These are phyloP conservation scores for Phytopythium ostracodes DNA, from an alignment of 352 stramenopile species.

Conservation along the genomic window DNA sequence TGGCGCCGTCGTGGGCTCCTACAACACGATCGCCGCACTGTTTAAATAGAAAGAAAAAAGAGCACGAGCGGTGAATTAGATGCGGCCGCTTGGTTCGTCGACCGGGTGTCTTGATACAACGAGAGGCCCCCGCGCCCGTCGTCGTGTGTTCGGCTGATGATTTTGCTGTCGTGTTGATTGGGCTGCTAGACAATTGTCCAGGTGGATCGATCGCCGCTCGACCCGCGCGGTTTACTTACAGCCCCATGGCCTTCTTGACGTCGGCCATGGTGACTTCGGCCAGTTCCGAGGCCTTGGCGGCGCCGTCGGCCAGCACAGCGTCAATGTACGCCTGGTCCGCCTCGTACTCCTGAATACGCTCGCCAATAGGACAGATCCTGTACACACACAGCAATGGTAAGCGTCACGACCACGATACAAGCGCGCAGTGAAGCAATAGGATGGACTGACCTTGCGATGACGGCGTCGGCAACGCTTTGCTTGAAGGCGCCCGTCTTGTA, in stretches of 20 bases:
- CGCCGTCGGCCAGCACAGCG: constrained; percentile 85
- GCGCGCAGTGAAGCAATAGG: neutral
- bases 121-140: no score
- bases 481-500: constrained; percentile 93
- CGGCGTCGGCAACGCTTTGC: constrained; percentile 90
- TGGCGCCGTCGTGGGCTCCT: constrained; percentile 21
- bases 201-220: neutral
- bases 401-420: neutral
- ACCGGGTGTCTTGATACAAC: neutral
- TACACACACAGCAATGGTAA: neutral
- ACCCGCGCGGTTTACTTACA: constrained; percentile 17
- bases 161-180: neutral
- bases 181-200: no score
- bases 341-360: constrained; percentile 90
- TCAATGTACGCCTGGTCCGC: constrained; percentile 90
- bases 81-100: neutral
- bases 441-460: constrained; percentile 88
- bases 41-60: constrained; percentile 26
- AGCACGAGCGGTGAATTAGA: neutral
- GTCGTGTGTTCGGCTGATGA: neutral
- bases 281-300: constrained; percentile 52
- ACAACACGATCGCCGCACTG: constrained; percentile 23
- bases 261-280: constrained; percentile 70
- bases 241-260: constrained; percentile 70
- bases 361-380: constrained; percentile 93